These are phyloP conservation scores for Aspergillus unguis DNA, from an alignment of 2,329 filamentous ascomycete genomes.

Conservation along the genomic window DNA sequence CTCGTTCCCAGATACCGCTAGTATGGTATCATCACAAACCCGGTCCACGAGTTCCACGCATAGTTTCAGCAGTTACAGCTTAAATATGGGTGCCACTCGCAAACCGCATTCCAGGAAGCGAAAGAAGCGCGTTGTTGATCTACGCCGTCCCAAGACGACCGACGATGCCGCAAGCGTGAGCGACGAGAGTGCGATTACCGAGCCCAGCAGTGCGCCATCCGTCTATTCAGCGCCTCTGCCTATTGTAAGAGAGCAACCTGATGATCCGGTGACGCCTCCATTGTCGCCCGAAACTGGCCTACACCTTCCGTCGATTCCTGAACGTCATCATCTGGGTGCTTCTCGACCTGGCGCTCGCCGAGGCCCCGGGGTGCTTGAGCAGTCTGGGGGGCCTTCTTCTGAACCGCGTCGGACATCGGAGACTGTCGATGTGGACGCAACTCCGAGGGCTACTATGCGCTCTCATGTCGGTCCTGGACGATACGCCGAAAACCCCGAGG, in stretches of 20 bases:
- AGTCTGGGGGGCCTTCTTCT: slow-evolving; percentile 26
- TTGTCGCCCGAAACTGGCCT: slow-evolving; percentile 42
- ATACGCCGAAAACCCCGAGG: slow-evolving; percentile 27
- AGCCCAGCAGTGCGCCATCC: slow-evolving; percentile 44
- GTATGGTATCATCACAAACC: slow-evolving; percentile 63
- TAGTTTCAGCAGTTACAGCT: slow-evolving; percentile 38
- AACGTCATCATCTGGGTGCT: slow-evolving; percentile 31
- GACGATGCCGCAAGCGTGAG: slow-evolving; percentile 42
- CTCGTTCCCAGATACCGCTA: slow-evolving; percentile 69
- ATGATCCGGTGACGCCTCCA: slow-evolving; percentile 54
- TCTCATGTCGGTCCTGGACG: slow-evolving; percentile 15
- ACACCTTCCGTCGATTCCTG: slow-evolving; percentile 34
- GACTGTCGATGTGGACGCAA: slow-evolving; percentile 30
- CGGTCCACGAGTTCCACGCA: slow-evolving; percentile 44
- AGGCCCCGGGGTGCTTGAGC: slow-evolving; percentile 19
- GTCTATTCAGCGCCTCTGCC: slow-evolving; percentile 53
- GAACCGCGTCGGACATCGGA: slow-evolving; percentile 19
- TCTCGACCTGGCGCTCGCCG: slow-evolving; percentile 25
- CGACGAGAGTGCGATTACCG: slow-evolving; percentile 42
- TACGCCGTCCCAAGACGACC: slow-evolving; percentile 41
- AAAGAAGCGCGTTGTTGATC: slow-evolving; percentile 50
- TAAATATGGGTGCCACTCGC: slow-evolving; percentile 40
- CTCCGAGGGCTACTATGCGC: slow-evolving; percentile 31
- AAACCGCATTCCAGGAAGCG: slow-evolving; percentile 44
- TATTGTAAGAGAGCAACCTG: slow-evolving; percentile 59